Evolutionary conservation across 495 filamentous ascomycete genomes (phyloP).

Genomic region (Aspergillus steynii): DNA sequence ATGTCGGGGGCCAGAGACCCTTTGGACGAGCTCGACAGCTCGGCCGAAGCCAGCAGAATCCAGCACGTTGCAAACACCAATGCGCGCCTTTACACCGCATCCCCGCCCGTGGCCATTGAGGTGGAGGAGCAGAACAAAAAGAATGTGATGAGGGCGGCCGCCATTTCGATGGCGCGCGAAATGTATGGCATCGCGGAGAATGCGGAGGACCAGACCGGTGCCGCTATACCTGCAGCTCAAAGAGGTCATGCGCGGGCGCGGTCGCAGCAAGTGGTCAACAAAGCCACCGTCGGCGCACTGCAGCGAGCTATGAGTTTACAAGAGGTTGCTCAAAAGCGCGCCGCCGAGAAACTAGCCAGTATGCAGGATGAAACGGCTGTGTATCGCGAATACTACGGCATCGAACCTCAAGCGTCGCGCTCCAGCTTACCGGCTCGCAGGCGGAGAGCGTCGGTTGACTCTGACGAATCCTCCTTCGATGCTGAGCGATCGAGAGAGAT

Average conservation of each 20-base stretch:
- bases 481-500: slow-evolving; percentile 69
- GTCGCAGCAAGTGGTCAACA: slow-evolving; percentile 36
- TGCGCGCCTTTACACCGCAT: slow-evolving; percentile 70
- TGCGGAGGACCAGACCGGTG: slow-evolving; percentile 31
- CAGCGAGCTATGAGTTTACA: slow-evolving; percentile 65
- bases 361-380: slow-evolving; percentile 70
- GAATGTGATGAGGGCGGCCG: slow-evolving; percentile 74
- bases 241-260: slow-evolving; percentile 38
- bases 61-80: slow-evolving; percentile 52
- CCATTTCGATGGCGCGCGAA: slow-evolving; percentile 81
- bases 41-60: slow-evolving; percentile 58
- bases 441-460: slow-evolving; percentile 70
- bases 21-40: slow-evolving; percentile 34
- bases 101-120: slow-evolving; percentile 71
- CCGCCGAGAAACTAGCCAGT: slow-evolving; percentile 76
- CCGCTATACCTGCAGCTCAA: slow-evolving; percentile 40
- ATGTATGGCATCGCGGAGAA: slow-evolving; percentile 69
- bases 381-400: slow-evolving; percentile 75
- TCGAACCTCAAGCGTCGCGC: slow-evolving; percentile 45
- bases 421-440: slow-evolving; percentile 59
- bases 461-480: slow-evolving; percentile 61
- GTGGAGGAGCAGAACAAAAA: slow-evolving; percentile 69
- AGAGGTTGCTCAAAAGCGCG: slow-evolving; percentile 80
- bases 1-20: slow-evolving; percentile 61
- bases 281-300: slow-evolving; percentile 30